Base-by-base conservation (phyloP, 176 grass and related monocot genomes). In the Rhynchospora pubera region DNA sequence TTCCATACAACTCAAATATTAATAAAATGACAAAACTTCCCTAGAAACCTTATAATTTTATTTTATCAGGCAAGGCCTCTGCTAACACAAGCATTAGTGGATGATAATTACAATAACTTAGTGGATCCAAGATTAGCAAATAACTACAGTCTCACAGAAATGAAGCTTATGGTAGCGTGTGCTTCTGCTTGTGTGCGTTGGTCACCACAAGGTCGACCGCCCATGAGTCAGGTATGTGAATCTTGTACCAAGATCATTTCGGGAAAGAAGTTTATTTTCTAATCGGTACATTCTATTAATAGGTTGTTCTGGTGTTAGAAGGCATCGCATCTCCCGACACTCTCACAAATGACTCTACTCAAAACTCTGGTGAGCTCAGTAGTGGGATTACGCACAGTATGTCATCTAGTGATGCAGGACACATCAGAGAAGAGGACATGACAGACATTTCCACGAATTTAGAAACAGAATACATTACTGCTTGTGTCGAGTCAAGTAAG, bases 151-250 rank as follows among this genome's bases (percentile, higher is more conserved):
- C 39, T 24, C 32, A 32, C 32, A n/a, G 14, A 85, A 59, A 79
- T 85, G 73, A 79, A 65, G 57, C 83, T 57, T 7, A 68, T 85
- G 83, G 44, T 85, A 66, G 83, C 55, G 43, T 85, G 83, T 68
- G 83, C 83, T 66, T 56, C 57, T 85, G 83, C 83, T 53, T 85
- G 71, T 21, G 59, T 85, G 58, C 83, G 57, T 51, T 16, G 32
- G 4, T 85, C 18, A 9, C 67, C 57, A 12, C 51, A 65, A 55
- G 14, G 19, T 15, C 72, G 83, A 2, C 73, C 83, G 7, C 73
- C 21, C 34, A 85, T 85, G 83, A 85, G 73, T 77, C 83, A 85
- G 56, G 83, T 85, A 79, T 55, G 2, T 79, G 39, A 9, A 28
- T 43, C 2, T 13, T 73, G 13, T 50, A 50, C 1, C 4, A 51